phyloP scores from a whole-genome alignment of 768 basidiomycete genomes.

The Pisolithus sp. region DNA sequence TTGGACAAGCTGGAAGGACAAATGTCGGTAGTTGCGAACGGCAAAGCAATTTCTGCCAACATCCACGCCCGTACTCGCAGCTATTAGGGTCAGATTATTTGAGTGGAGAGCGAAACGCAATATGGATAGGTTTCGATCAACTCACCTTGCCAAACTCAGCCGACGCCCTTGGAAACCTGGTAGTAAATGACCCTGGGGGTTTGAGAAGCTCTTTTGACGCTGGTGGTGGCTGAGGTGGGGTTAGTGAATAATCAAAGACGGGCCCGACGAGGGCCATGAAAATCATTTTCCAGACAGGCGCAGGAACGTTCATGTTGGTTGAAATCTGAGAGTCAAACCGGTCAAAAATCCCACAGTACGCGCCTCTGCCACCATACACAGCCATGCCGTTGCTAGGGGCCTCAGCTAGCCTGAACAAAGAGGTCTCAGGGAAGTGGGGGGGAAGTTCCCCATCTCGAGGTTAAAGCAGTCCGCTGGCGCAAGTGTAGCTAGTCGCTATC shows the following conservation, averaged over 20 bases:
- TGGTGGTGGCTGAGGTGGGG: not conserved
- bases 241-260: not conserved
- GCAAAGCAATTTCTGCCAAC: constrained; percentile 4
- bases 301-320: not conserved
- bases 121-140: too few relatives aligned
- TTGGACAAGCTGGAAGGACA: constrained; percentile 4
- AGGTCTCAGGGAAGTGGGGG: too few relatives aligned
- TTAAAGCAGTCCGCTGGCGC: too few relatives aligned
- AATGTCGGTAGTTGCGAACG: not conserved
- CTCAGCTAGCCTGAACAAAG: too few relatives aligned
- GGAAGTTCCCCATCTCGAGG: too few relatives aligned
- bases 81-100: not conserved
- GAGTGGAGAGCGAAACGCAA: not conserved
- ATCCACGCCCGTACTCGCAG: not conserved
- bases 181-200: not conserved
- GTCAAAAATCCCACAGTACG: too few relatives aligned
- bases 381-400: too few relatives aligned
- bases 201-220: not conserved
- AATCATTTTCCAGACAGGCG: not conserved
- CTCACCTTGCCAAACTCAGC: not conserved
- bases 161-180: not conserved
- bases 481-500: too few relatives aligned
- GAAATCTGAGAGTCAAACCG: not conserved
- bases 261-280: not conserved
- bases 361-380: too few relatives aligned